Base-by-base conservation (phyloP, 2,329 filamentous ascomycete genomes). In the Aspergillus sp. region DNA sequence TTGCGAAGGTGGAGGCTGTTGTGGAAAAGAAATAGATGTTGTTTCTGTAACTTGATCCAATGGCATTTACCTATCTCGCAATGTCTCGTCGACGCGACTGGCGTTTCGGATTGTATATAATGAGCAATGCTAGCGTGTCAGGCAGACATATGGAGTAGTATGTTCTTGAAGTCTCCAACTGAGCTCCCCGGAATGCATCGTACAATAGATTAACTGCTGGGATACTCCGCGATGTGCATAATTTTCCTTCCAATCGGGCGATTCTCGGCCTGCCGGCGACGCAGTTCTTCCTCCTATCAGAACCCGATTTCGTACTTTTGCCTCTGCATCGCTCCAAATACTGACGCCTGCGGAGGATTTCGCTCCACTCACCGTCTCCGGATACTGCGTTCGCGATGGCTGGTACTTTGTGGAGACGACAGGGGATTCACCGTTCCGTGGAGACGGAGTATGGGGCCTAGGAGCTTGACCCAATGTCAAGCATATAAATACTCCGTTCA, bases 11-110 rank as follows among this genome's bases (percentile, higher is more conserved):
- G n/a, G 61, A 71, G 56, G 64, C 65, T 33, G 65, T 58, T 44
- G 66, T 72, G 13, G 71, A 74, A 62, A 72, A 68, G 62, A 44
- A 52, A 32, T 45, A 40, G 46, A 48, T 13, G n/a, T 10, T 26
- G 26, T 30, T 2, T 8, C 10, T 30, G 26, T 30, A 30, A 30
- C 26, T 30, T 30, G 9, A 30, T 8, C 22, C 26, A 30, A 30
- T 30, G 26, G 22, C 8, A 30, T 30, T 8, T 9, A 3, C 7
- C 10, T 7, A 30, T 30, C 10, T 11, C 26, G 7, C 24, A 11
- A 30, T 30, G 26, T 30, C 9, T 30, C 26, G 26, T 30, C 26
- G 22, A 30, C 26, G 26, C 26, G 26, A 30, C 22, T 30, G 8
- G 26, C 26, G 26, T 7, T 30, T 30, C 26, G 26, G 26, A 8